Percentiles rank a stretch among this genome's conserved stretches.
Conservation (phyloP, 2,329 filamentous ascomycete species). For the Calonectria pseudoturangicola region DNA sequence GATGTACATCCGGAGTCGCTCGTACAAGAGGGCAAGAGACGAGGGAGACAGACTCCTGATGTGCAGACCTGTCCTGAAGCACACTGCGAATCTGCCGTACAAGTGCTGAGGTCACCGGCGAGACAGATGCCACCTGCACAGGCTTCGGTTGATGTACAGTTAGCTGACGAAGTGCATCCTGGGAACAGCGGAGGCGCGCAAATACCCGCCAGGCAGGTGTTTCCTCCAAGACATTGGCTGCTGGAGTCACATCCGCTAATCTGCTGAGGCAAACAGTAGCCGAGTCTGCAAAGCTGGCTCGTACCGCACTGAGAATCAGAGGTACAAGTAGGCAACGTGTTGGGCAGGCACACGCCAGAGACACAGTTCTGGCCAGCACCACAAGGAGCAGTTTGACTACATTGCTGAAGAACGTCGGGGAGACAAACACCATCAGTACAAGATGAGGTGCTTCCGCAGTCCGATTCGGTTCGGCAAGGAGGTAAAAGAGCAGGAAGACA, state of each 20-base stretch:
- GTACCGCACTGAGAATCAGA: conserved; percentile 26
- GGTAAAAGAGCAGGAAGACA: conserved; percentile 20
- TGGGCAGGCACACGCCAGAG: conserved; percentile 31
- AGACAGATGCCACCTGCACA: conserved; percentile 34
- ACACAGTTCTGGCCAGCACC: conserved; percentile 14
- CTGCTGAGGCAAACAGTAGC: conserved; percentile 28
- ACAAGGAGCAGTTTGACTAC: conserved; percentile 1
- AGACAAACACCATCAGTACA: conserved; percentile 30
- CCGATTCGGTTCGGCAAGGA: not conserved
- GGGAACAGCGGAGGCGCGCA: conserved; percentile 31
- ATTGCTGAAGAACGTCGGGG: conserved; percentile 12
- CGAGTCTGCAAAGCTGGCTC: conserved; percentile 35
- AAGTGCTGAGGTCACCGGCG: conserved; percentile 7
- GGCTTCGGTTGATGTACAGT: conserved; percentile 20
- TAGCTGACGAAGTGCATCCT: conserved; percentile 11
- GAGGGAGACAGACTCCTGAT: conserved; percentile 27
- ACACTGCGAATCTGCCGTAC: conserved; percentile 11
- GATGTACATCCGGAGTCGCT: conserved; percentile 17
- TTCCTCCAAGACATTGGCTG: conserved; percentile 21
- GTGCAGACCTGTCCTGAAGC: conserved; percentile 20
- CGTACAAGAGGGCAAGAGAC: conserved; percentile 22
- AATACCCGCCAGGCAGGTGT: conserved; percentile 29
- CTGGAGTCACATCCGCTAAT: conserved; percentile 8
- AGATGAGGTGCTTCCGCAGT: not conserved
- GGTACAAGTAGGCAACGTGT: conserved; percentile 18